Evolutionary conservation across 1,139 yeast genomes (phyloP).

Genomic region (Yamadazyma mexicana): DNA sequence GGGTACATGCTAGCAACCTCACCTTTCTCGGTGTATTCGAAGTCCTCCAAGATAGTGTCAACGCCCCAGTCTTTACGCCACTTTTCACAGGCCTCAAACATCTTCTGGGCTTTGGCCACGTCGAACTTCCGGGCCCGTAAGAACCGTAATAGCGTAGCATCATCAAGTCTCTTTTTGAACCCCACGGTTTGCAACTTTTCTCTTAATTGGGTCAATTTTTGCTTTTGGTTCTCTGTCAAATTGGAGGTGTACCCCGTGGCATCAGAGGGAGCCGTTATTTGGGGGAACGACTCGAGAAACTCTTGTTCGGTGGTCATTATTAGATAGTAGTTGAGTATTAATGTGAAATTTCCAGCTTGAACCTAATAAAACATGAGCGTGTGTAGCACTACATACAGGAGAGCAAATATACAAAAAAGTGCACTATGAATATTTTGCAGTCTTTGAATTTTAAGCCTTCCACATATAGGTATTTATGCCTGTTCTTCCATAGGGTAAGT

Average conservation of each 20-base stretch:
- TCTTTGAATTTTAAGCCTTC: too few relatives aligned
- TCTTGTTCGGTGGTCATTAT: conserved; percentile 20
- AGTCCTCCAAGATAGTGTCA: conserved; percentile 80
- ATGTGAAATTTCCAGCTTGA: not conserved
- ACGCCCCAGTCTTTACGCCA: conserved; percentile 91
- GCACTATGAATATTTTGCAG: not conserved
- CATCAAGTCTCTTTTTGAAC: conserved; percentile 75
- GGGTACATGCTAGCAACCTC: conserved; percentile 88
- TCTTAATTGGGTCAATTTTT: conserved; percentile 58
- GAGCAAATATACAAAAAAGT: not conserved
- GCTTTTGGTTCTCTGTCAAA: conserved; percentile 66
- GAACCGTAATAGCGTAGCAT: conserved; percentile 82
- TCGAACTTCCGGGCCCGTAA: conserved; percentile 95
- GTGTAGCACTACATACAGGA: conserved; percentile 1
- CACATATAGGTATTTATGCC: not conserved
- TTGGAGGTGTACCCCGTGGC: conserved; percentile 82
- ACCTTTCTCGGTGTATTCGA: conserved; percentile 87
- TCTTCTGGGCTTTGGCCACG: conserved; percentile 68
- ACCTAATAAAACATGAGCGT: not conserved
- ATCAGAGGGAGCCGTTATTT: conserved; percentile 55
- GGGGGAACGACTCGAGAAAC: conserved; percentile 60
- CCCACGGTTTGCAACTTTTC: conserved; percentile 61
- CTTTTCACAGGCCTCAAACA: conserved; percentile 84
- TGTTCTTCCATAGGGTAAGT: conserved; percentile 40
- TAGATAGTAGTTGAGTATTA: not conserved